phyloP scores from a whole-genome alignment of 306 rosid species.

The Parietaria judaica region DNA sequence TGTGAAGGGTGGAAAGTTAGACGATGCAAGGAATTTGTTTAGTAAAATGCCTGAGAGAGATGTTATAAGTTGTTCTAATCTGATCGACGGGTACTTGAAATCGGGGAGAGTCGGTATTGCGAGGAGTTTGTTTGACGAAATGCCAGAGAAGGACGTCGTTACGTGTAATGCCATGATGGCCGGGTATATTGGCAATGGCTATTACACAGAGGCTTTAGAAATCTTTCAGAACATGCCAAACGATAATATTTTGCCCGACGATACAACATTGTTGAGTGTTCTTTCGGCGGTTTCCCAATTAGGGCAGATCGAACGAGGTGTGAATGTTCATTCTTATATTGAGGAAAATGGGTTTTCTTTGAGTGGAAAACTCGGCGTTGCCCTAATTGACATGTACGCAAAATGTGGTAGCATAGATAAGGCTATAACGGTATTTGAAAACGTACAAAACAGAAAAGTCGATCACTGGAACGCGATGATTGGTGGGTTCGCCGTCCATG shows the following conservation, averaged over 20 bases:
- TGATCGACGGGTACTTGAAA: conserved; percentile 61
- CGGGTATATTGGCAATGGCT: conserved; percentile 59
- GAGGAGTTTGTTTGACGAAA: conserved; percentile 55
- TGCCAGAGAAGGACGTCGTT: conserved; percentile 45
- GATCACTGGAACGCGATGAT: conserved; percentile 84
- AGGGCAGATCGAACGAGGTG: conserved; percentile 50
- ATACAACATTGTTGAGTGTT: conserved; percentile 44
- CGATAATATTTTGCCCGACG: conserved; percentile 34
- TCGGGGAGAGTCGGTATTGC: conserved; percentile 38
- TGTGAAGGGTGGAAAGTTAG: conserved; percentile 49
- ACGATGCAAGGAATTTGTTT: conserved; percentile 43
- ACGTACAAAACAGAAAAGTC: conserved; percentile 36
- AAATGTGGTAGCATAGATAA: conserved; percentile 62
- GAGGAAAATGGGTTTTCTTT: conserved; percentile 33
- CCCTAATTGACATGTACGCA: conserved; percentile 65
- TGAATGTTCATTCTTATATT: conserved; percentile 35
- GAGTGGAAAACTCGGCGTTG: conserved; percentile 54
- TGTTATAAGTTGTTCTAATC: conserved; percentile 55
- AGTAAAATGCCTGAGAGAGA: conserved; percentile 44
- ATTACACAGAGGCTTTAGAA: conserved; percentile 48
- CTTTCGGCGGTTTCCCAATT: conserved; percentile 53
- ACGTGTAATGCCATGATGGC: conserved; percentile 68
- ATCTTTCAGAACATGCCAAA: conserved; percentile 47
- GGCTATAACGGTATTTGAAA: conserved; percentile 48
- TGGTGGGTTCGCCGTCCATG: conserved; percentile 59